These are phyloP conservation scores for Catenaria anguillulae DNA, from an alignment of 371 early-diverging fungal species.

Conservation along the genomic window DNA sequence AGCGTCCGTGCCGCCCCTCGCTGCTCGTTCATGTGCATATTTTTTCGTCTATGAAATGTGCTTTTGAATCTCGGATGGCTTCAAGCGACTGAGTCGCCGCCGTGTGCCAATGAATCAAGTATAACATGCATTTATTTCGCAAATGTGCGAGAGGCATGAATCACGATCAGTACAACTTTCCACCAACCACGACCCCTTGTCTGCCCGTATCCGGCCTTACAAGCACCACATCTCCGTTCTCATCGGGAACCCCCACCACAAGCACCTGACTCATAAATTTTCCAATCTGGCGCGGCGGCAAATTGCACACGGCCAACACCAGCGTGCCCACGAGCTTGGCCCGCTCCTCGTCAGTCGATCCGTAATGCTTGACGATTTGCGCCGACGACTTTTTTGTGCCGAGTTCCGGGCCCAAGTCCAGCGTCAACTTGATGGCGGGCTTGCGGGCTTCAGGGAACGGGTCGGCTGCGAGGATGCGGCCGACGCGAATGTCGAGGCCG, in stretches of 20 bases:
- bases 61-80: too few species aligned
- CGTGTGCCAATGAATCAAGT: too few species aligned
- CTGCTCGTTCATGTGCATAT: too few species aligned
- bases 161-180: constrained; percentile 2
- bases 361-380: neutral
- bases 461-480: neutral
- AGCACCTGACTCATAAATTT: constrained; percentile 3
- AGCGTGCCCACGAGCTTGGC: neutral
- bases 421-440: constrained; percentile 2
- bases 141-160: too few species aligned
- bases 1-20: too few species aligned
- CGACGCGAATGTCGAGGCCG: constrained; percentile 3
- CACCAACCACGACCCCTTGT: neutral
- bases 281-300: constrained; percentile 4
- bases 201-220: neutral
- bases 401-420: neutral
- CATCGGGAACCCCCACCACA: neutral
- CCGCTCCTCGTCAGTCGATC: neutral
- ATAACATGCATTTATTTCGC: too few species aligned
- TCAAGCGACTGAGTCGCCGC: too few species aligned
- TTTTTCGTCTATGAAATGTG: too few species aligned
- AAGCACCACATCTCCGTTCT: neutral
- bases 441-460: constrained; percentile 1
- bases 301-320: neutral
- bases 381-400: constrained; percentile 6